A percentile compares a stretch with the other conserved stretches of the same genome.
phyloP scores from a whole-genome alignment of 106 monocot genomes.

The Dendrobium officinale region DNA sequence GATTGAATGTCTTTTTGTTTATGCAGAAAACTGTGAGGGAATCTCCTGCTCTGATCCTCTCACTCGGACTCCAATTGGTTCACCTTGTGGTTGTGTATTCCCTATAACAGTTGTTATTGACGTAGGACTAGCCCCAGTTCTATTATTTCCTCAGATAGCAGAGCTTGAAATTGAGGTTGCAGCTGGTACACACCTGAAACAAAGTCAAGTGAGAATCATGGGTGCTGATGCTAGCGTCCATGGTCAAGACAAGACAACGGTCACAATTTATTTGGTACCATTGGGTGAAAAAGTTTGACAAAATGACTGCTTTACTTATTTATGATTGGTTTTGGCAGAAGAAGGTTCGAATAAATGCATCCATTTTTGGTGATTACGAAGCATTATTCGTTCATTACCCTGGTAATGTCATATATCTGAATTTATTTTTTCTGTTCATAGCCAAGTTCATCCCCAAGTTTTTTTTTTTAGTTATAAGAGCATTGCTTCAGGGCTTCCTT shows the following conservation, averaged over 20 bases:
- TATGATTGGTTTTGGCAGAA: constrained; percentile 79
- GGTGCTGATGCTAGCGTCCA: constrained; percentile 32
- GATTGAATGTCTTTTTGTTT: not conserved
- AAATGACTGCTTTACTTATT: constrained; percentile 64
- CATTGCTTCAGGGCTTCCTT: constrained; percentile 55
- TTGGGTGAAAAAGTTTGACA: constrained; percentile 82
- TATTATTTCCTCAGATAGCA: constrained; percentile 50
- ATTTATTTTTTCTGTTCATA: not conserved
- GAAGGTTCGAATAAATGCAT: constrained; percentile 49
- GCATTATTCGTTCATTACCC: constrained; percentile 70
- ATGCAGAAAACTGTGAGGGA: constrained; percentile 42
- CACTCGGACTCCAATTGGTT: constrained; percentile 65
- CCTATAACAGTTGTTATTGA: constrained; percentile 75
- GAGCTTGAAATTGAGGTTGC: constrained; percentile 78
- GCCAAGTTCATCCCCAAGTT: constrained; percentile 1
- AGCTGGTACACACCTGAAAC: constrained; percentile 56
- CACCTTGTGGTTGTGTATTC: constrained; percentile 88
- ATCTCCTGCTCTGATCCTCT: constrained; percentile 52
- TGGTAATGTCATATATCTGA: constrained; percentile 33
- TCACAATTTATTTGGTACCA: constrained; percentile 73
- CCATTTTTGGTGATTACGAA: constrained; percentile 80
- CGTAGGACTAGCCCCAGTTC: constrained; percentile 54
- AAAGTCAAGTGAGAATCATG: constrained; percentile 70
- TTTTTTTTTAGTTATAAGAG: not conserved
- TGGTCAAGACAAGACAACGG: constrained; percentile 42